phyloP scores from a whole-genome alignment of 208 protist genomes.

The Strigomonas culicis region DNA sequence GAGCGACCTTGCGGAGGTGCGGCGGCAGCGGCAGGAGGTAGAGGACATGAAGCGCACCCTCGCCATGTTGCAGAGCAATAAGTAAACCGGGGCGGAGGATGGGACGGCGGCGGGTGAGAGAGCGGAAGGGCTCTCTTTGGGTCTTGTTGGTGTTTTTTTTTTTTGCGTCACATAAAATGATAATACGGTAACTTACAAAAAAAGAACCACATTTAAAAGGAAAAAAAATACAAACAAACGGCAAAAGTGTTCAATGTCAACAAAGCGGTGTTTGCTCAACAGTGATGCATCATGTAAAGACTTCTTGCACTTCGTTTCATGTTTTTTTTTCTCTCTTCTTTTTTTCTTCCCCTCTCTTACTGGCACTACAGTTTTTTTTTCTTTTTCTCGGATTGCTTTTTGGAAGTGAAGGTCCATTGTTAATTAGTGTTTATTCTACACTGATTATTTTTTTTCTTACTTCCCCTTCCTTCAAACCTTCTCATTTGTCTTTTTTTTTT shows the following conservation, averaged over 20 bases:
- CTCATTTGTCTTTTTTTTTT: too few species aligned
- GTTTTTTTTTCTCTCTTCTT: not conserved
- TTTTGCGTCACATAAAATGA: conserved; percentile 1
- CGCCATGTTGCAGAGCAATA: conserved; percentile 12
- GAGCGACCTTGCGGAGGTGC: conserved; percentile 62
- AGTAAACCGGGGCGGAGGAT: not conserved
- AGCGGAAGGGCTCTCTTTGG: not conserved
- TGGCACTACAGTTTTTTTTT: not conserved
- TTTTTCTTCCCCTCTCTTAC: not conserved
- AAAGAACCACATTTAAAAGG: not conserved
- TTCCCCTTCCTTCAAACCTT: not conserved
- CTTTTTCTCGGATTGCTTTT: not conserved
- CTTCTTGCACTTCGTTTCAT: too few species aligned
- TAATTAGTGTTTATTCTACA: conserved; percentile 4
- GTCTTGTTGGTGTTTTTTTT: conserved; percentile 10
- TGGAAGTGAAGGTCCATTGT: not conserved
- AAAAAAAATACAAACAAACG: not conserved
- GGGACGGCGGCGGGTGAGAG: not conserved
- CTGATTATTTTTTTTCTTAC: not conserved
- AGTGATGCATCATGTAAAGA: too few species aligned
- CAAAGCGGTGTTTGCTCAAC: too few species aligned
- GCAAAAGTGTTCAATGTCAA: too few species aligned
- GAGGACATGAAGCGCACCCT: conserved; percentile 32
- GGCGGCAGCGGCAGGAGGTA: conserved; percentile 57
- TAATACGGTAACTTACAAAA: not conserved